These are phyloP conservation scores for Inonotus obliquus DNA, from an alignment of 1,284 basidiomycete genomes.

Conservation along the genomic window DNA sequence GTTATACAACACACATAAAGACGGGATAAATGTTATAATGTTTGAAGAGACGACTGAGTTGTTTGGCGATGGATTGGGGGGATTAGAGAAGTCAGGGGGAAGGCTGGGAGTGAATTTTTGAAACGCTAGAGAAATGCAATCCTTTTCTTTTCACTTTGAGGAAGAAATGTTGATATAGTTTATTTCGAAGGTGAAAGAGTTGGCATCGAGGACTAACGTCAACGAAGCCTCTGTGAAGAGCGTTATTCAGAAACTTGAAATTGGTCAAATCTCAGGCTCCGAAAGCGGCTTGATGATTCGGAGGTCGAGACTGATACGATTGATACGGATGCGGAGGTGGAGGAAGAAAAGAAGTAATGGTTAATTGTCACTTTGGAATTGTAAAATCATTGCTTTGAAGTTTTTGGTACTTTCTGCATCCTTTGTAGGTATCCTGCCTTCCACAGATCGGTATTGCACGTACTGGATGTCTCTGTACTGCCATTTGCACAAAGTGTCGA, in stretches of 20 bases:
- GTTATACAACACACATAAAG: conserved; percentile 37
- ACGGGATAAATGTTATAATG: conserved; percentile 38
- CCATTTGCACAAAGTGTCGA: too few species aligned
- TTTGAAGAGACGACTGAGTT: conserved; percentile 35
- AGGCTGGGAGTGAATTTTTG: conserved; percentile 30
- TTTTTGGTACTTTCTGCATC: too few species aligned
- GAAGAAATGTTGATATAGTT: too few species aligned
- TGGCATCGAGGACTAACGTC: conserved; percentile 26
- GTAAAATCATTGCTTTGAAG: too few species aligned
- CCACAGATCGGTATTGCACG: too few species aligned
- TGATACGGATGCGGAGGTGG: too few species aligned
- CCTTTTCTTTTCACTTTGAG: background rate
- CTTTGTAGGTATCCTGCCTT: too few species aligned
- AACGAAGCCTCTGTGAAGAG: conserved; percentile 27
- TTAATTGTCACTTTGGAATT: too few species aligned
- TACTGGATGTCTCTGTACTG: too few species aligned
- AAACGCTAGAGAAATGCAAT: conserved; percentile 30
- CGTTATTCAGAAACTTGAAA: conserved; percentile 28
- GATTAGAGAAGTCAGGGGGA: conserved; percentile 28
- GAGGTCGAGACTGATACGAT: too few species aligned
- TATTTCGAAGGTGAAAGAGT: conserved; percentile 24
- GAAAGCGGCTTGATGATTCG: conserved; percentile 27
- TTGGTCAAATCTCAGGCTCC: conserved; percentile 26
- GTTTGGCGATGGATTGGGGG: conserved; percentile 23
- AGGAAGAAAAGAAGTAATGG: too few species aligned